Conservation (phyloP, 2,329 filamentous ascomycete species). For the Fusarium lateritium region DNA sequence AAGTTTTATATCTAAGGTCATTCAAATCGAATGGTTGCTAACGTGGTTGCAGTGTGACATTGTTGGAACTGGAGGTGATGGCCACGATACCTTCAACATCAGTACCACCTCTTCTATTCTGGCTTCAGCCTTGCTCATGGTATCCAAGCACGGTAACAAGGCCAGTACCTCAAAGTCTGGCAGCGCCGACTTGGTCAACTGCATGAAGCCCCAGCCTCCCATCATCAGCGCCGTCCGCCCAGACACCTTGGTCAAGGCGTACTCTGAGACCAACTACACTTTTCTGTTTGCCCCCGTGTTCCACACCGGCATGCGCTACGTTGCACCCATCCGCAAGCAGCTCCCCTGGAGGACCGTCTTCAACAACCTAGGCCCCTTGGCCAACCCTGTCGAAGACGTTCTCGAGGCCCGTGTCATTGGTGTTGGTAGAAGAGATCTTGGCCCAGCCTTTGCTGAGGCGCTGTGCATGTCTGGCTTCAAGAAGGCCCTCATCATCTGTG, state of each 20-base stretch:
- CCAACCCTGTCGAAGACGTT: conserved; percentile 87
- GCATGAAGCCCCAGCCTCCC: conserved; percentile 79
- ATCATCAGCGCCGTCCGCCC: conserved; percentile 82
- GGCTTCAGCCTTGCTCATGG: conserved; percentile 84
- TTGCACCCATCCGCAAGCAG: conserved; percentile 86
- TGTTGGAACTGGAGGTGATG: conserved; percentile 96
- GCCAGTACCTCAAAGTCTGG: conserved; percentile 96
- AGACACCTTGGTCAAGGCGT: conserved; percentile 78
- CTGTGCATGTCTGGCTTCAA: conserved; percentile 80
- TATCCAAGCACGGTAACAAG: conserved; percentile 96
- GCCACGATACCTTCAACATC: conserved; percentile 98
- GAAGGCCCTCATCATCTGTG: conserved; percentile 93
- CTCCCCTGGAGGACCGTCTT: conserved; percentile 97
- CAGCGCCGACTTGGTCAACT: conserved; percentile 90
- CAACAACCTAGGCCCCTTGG: conserved; percentile 93
- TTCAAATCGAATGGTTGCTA: conserved; percentile 11
- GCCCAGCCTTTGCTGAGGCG: conserved; percentile 90
- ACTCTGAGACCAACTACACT: conserved; percentile 87
- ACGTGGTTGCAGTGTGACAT: conserved; percentile 78
- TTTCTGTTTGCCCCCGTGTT: conserved; percentile 97
- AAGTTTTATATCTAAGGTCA: conserved; percentile 53
- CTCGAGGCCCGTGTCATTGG: conserved; percentile 95
- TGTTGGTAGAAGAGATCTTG: conserved; percentile 89
- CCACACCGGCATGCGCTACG: conserved; percentile 94
- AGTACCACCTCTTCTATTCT: conserved; percentile 95